Evolutionary conservation across 2,329 filamentous ascomycete species (phyloP).

Genomic region (Epichloe elymi): DNA sequence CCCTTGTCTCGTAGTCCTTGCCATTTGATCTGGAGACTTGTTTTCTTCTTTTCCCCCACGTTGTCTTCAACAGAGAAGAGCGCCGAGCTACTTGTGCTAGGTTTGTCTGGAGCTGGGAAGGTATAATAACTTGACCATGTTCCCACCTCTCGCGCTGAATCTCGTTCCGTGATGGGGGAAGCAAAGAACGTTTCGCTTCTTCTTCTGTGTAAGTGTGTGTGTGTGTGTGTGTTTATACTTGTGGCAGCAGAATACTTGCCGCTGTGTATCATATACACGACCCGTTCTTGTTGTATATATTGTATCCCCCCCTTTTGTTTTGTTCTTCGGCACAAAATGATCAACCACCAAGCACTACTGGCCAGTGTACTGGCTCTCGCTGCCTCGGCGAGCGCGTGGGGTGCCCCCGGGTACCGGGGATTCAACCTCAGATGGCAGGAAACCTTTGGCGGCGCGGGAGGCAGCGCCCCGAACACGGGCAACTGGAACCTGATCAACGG

Average conservation of each 20-base stretch:
- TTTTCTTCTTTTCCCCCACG: no score
- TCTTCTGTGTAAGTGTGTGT: no score
- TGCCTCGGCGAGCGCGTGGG: constrained; percentile 21
- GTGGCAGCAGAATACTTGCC: neutral
- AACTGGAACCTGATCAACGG: constrained; percentile 29
- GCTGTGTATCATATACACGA: neutral
- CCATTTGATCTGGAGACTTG: neutral
- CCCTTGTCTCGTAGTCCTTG: neutral
- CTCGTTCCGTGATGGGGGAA: neutral
- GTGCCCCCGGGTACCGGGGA: constrained; percentile 26
- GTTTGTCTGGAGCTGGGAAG: neutral
- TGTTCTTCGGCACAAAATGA: constrained; percentile 10
- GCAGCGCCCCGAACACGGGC: constrained; percentile 18
- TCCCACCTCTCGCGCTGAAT: neutral
- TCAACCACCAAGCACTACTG: constrained; percentile 8
- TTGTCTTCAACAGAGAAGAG: no score
- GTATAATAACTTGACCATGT: constrained; percentile 1
- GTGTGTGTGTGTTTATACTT: no score
- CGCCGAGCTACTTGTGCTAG: no score
- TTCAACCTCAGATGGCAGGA: constrained; percentile 30
- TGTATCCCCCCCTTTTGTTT: neutral
- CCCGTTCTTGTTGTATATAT: neutral
- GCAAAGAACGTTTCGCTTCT: constrained; percentile 16
- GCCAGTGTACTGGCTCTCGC: constrained; percentile 17
- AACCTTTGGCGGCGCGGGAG: constrained; percentile 25